Conservation (phyloP, 2,329 filamentous ascomycete species). For the Aspergillus alliaceus region DNA sequence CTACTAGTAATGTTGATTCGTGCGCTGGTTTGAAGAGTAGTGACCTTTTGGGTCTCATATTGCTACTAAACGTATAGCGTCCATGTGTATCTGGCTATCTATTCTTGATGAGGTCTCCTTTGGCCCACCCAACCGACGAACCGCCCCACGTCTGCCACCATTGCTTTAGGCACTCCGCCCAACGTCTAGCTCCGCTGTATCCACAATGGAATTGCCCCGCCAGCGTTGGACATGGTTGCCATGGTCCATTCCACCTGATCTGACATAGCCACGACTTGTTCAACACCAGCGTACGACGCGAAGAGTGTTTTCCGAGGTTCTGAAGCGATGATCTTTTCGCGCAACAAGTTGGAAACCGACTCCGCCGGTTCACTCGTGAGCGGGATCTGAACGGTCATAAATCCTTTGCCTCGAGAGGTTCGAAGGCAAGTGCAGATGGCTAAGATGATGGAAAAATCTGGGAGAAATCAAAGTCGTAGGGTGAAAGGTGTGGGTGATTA, state of each 20-base stretch:
- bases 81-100: neutral
- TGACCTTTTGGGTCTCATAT: neutral
- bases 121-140: constrained; percentile 35
- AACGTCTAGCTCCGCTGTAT: constrained; percentile 39
- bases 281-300: constrained; percentile 37
- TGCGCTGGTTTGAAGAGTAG: no score
- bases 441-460: constrained; percentile 33
- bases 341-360: constrained; percentile 18
- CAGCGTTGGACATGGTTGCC: constrained; percentile 39
- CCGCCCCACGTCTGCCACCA: constrained; percentile 41
- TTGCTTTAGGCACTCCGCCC: constrained; percentile 37
- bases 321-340: constrained; percentile 19
- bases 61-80: neutral
- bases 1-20: no score
- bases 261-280: constrained; percentile 24
- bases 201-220: constrained; percentile 37
- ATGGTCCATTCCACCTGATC: constrained; percentile 33
- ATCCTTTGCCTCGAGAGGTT: constrained; percentile 18
- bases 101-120: constrained; percentile 7
- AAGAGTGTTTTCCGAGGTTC: constrained; percentile 29
- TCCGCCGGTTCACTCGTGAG: constrained; percentile 14
- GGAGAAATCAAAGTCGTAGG: constrained; percentile 32
- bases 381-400: constrained; percentile 36
- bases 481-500: constrained; percentile 39
- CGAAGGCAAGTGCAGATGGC: constrained; percentile 29